Conservation (phyloP, 2,329 filamentous ascomycete species). For the Furcasterigmium furcatum region DNA sequence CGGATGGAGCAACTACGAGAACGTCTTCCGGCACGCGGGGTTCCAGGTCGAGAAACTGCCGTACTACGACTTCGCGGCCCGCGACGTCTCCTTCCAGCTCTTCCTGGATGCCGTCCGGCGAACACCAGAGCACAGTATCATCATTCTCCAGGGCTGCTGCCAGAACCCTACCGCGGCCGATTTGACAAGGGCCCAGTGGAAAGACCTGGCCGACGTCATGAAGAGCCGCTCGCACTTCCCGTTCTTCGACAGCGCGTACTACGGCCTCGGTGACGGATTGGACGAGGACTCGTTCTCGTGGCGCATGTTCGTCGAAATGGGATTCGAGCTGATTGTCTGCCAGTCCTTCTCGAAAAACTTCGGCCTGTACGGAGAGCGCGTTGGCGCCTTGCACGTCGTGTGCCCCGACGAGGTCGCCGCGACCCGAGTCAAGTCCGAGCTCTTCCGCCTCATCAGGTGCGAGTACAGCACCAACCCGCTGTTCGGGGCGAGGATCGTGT, state of each 20-base stretch:
- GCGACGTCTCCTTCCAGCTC: constrained; percentile 18
- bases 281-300: constrained; percentile 25
- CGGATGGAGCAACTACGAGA: constrained; percentile 24
- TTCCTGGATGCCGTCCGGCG: constrained; percentile 17
- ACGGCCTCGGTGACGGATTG: constrained; percentile 26
- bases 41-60: constrained; percentile 14
- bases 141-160: constrained; percentile 23
- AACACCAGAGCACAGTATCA: neutral
- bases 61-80: constrained; percentile 18
- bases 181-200: constrained; percentile 23
- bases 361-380: constrained; percentile 23
- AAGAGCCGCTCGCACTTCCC: constrained; percentile 20
- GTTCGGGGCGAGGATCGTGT: neutral
- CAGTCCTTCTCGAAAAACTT: constrained; percentile 26
- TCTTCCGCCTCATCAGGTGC: neutral
- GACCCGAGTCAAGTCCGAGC: neutral
- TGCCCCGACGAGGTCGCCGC: neutral
- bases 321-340: constrained; percentile 17
- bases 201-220: constrained; percentile 20
- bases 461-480: neutral
- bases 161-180: constrained; percentile 29
- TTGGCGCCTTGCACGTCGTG: constrained; percentile 13
- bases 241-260: constrained; percentile 28
- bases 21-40: constrained; percentile 19
- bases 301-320: constrained; percentile 18